These are phyloP conservation scores for Phytophthora europaea DNA, from an alignment of 352 stramenopile species.

Conservation along the genomic window DNA sequence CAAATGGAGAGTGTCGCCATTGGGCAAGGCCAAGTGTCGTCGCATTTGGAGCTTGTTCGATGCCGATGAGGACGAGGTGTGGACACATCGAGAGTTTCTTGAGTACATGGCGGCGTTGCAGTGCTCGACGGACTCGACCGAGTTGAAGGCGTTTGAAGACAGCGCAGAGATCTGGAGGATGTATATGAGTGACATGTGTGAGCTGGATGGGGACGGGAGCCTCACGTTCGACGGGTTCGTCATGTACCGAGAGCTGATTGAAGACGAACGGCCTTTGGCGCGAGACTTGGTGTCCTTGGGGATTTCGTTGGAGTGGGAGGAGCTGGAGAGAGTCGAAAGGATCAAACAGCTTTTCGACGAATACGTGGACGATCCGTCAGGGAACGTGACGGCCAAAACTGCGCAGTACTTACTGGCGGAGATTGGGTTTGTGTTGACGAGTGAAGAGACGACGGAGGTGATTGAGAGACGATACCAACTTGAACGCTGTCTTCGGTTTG, in stretches of 20 bases:
- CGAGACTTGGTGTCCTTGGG: constrained; percentile 52
- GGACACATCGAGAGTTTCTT: constrained; percentile 68
- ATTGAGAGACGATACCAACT: constrained; percentile 51
- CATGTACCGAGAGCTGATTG: constrained; percentile 59
- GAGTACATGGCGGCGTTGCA: constrained; percentile 66
- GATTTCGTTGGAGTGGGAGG: constrained; percentile 56
- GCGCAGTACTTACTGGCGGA: constrained; percentile 69
- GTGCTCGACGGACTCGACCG: constrained; percentile 11
- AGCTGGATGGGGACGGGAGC: constrained; percentile 42
- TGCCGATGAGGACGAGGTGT: constrained; percentile 56
- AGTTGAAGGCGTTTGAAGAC: constrained; percentile 47
- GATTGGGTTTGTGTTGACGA: constrained; percentile 38
- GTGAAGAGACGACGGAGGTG: constrained; percentile 48
- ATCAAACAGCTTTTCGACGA: constrained; percentile 53
- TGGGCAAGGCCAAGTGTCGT: constrained; percentile 62
- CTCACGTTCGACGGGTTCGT: constrained; percentile 75
- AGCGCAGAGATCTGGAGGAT: constrained; percentile 68
- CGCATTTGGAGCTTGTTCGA: constrained; percentile 68
- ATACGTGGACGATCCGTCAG: constrained; percentile 52
- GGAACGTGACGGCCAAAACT: constrained; percentile 41
- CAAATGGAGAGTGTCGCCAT: constrained; percentile 50
- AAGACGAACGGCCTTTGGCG: constrained; percentile 49
- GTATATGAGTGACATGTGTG: constrained; percentile 70
- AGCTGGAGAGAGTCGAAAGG: constrained; percentile 25
- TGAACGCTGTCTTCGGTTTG: constrained; percentile 50